Percentiles rank a stretch among this genome's conserved stretches.
Conservation (phyloP, 306 rosid genomes). For the Citrullus mucosospermus region DNA sequence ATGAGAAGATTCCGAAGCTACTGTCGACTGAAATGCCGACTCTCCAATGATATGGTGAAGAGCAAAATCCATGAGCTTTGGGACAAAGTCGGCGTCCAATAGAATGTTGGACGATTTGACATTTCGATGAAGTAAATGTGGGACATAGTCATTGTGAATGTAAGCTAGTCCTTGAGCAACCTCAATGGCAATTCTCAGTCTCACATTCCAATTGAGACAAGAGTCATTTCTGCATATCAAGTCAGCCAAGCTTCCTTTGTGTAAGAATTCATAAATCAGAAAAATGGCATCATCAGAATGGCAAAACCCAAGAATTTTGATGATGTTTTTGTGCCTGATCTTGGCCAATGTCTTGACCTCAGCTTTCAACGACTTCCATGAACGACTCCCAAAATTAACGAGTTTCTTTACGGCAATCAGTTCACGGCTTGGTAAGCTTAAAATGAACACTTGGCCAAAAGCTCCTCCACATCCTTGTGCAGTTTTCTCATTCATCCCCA, state of each 20-base stretch:
- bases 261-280: conserved; percentile 67
- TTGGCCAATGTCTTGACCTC: conserved; percentile 84
- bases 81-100: conserved; percentile 66
- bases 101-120: conserved; percentile 73
- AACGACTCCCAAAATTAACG: conserved; percentile 56
- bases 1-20: conserved; percentile 61
- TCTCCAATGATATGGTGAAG: conserved; percentile 76
- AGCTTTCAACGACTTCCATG: conserved; percentile 57
- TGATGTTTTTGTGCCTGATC: conserved; percentile 82
- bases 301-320: conserved; percentile 78
- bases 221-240: conserved; percentile 42
- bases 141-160: conserved; percentile 84
- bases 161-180: conserved; percentile 87
- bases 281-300: conserved; percentile 71
- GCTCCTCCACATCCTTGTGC: conserved; percentile 48
- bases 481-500: conserved; percentile 81
- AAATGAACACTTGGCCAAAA: conserved; percentile 59
- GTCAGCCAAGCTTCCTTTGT: conserved; percentile 74
- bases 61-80: conserved; percentile 83
- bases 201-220: conserved; percentile 48
- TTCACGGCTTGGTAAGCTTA: conserved; percentile 75
- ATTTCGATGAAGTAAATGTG: conserved; percentile 80
- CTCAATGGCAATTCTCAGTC: conserved; percentile 72
- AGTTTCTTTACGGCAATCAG: conserved; percentile 75
- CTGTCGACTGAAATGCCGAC: conserved; percentile 56